Conservation (phyloP, 345 rosid genomes). For the Sisymbrium irio region DNA sequence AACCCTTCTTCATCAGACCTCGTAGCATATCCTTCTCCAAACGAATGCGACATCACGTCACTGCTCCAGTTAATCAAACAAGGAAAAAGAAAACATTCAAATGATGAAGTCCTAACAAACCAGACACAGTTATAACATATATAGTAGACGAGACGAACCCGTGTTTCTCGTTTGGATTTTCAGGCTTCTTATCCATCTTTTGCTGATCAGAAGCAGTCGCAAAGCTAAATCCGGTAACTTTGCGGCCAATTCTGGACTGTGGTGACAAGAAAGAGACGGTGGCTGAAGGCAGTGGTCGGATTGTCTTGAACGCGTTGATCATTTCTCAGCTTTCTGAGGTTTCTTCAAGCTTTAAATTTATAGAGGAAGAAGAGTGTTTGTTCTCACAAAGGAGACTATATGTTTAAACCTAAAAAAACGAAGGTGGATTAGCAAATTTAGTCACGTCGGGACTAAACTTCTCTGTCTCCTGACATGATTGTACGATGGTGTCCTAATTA, state of each 20-base stretch:
- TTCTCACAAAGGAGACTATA: background rate
- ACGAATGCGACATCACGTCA: constrained; percentile 71
- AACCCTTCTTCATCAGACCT: constrained; percentile 85
- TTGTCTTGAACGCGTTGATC: constrained; percentile 39
- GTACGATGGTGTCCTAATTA: background rate
- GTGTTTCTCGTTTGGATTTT: constrained; percentile 31
- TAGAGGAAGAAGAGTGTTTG: background rate
- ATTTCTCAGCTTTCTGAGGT: constrained; percentile 3
- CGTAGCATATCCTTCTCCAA: constrained; percentile 72
- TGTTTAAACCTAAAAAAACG: background rate
- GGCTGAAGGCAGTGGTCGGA: constrained; percentile 31
- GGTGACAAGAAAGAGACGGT: constrained; percentile 14
- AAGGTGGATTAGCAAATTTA: background rate
- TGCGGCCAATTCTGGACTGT: constrained; percentile 9
- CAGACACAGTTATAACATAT: background rate
- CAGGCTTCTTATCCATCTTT: constrained; percentile 36
- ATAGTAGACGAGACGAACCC: constrained; percentile 12
- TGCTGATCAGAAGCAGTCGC: constrained; percentile 20
- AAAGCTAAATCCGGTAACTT: constrained; percentile 27
- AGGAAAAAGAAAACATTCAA: background rate
- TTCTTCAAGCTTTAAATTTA: background rate
- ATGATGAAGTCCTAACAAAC: background rate
- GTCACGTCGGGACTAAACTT: no score
- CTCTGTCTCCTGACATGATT: background rate
- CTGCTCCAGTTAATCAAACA: constrained; percentile 24